Percentiles rank a stretch among this genome's conserved stretches.
These are phyloP conservation scores for Dichotomocladium elegans DNA, from an alignment of 371 early-diverging fungal genomes.

Conservation along the genomic window DNA sequence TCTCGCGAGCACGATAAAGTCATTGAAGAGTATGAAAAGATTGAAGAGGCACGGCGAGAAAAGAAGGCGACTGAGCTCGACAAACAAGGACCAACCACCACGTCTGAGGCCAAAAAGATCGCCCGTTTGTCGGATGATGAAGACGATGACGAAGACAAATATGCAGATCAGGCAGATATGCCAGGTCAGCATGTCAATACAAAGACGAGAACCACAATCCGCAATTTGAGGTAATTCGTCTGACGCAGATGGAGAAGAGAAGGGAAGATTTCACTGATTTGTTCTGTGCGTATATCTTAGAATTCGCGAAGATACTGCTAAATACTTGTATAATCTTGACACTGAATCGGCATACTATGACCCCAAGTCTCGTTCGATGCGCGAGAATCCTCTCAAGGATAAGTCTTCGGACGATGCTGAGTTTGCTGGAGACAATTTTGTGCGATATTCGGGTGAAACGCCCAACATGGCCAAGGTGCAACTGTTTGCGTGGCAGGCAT, in stretches of 20 bases:
- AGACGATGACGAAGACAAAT: slow-evolving; percentile 86
- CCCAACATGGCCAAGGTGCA: slow-evolving; percentile 80
- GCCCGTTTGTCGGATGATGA: slow-evolving; percentile 61
- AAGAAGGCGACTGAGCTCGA: slow-evolving; percentile 78
- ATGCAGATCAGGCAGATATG: slow-evolving; percentile 87
- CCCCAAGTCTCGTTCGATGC: slow-evolving; percentile 98
- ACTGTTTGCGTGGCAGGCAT: slow-evolving; percentile 91
- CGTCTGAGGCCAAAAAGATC: slow-evolving; percentile 55
- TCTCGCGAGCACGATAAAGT: slow-evolving; percentile 77
- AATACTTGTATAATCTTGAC: slow-evolving; percentile 93
- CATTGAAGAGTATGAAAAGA: slow-evolving; percentile 84
- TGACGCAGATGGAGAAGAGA: not conserved
- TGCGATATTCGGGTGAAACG: slow-evolving; percentile 83
- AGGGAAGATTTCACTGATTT: not conserved
- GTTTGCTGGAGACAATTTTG: slow-evolving; percentile 92
- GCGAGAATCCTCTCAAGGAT: slow-evolving; percentile 86
- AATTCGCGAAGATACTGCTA: slow-evolving; percentile 98
- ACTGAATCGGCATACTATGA: slow-evolving; percentile 96
- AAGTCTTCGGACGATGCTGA: slow-evolving; percentile 52
- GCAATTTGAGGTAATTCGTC: slow-evolving; percentile 77
- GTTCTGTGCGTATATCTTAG: slow-evolving; percentile 18
- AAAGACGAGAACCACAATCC: slow-evolving; percentile 90
- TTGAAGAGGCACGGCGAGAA: slow-evolving; percentile 86
- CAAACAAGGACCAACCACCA: slow-evolving; percentile 54
- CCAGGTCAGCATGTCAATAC: slow-evolving; percentile 88